phyloP scores from a whole-genome alignment of 1,139 yeast genomes.

The Blastobotrys raffinosifermentans region DNA sequence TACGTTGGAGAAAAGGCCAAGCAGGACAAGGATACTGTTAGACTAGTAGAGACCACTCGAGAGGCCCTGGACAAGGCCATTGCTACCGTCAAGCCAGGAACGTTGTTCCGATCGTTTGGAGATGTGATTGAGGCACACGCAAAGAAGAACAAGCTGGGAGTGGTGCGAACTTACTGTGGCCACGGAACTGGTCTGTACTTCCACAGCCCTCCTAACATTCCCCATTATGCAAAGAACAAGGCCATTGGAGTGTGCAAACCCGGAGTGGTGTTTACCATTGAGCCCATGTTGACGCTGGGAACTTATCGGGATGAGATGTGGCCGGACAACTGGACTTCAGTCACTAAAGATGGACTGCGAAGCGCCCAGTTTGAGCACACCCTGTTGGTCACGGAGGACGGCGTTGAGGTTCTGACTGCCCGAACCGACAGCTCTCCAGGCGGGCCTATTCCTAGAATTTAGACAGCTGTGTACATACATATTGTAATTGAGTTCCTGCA shows the following conservation, averaged over 20 bases:
- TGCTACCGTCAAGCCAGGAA: slow-evolving; percentile 82
- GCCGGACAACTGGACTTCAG: slow-evolving; percentile 99
- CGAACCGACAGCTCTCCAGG: slow-evolving; percentile 79
- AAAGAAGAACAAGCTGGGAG: slow-evolving; percentile 68
- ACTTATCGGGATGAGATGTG: slow-evolving; percentile 73
- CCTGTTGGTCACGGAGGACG: slow-evolving; percentile 84
- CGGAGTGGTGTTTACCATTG: slow-evolving; percentile 96
- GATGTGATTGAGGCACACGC: slow-evolving; percentile 88
- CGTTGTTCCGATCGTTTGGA: slow-evolving; percentile 82
- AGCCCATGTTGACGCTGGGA: slow-evolving; percentile 96
- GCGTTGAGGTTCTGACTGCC: slow-evolving; percentile 87
- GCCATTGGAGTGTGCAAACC: slow-evolving; percentile 92
- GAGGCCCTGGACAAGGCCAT: slow-evolving; percentile 85
- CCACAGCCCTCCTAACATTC: slow-evolving; percentile 91
- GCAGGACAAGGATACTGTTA: slow-evolving; percentile 65
- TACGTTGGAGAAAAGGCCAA: slow-evolving; percentile 91
- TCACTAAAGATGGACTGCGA: slow-evolving; percentile 78
- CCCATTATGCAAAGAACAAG: slow-evolving; percentile 89
- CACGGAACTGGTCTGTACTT: slow-evolving; percentile 87
- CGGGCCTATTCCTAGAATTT: slow-evolving; percentile 65
- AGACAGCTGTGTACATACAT: slow-evolving; percentile 1
- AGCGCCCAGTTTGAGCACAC: slow-evolving; percentile 96
- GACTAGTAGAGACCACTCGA: slow-evolving; percentile 90
- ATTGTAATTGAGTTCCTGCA: too few relatives aligned
- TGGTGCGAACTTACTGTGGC: slow-evolving; percentile 87